Evolutionary conservation across 257 asterid genomes (phyloP).

Genomic region (Solanum sejunctum): DNA sequence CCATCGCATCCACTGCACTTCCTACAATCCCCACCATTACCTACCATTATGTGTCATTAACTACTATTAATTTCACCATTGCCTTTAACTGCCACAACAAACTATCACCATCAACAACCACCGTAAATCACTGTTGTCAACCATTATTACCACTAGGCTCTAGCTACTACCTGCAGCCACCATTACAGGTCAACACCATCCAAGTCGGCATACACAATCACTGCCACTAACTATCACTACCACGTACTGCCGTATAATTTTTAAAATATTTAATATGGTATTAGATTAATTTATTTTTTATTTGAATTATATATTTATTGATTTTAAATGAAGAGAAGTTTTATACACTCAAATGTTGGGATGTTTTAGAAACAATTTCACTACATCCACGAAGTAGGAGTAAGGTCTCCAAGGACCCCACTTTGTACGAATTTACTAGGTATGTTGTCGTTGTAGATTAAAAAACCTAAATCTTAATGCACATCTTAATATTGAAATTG

Average conservation of each 20-base stretch:
- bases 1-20: background rate
- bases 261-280: background rate
- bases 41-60: background rate
- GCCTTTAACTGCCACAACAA: background rate
- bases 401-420: too few species aligned
- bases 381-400: too few species aligned
- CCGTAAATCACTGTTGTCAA: background rate
- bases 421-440: too few species aligned
- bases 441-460: too few species aligned
- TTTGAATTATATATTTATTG: background rate
- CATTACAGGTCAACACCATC: background rate
- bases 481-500: background rate
- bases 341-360: background rate
- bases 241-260: background rate
- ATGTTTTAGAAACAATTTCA: too few species aligned
- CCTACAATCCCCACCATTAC: background rate
- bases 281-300: background rate
- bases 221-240: background rate
- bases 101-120: background rate
- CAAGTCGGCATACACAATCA: background rate
- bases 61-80: background rate
- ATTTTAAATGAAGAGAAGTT: background rate
- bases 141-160: background rate
- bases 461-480: too few species aligned
- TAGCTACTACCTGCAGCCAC: background rate